phyloP scores from a whole-genome alignment of 176 grass and related monocot species.

The Juncus inflexus region DNA sequence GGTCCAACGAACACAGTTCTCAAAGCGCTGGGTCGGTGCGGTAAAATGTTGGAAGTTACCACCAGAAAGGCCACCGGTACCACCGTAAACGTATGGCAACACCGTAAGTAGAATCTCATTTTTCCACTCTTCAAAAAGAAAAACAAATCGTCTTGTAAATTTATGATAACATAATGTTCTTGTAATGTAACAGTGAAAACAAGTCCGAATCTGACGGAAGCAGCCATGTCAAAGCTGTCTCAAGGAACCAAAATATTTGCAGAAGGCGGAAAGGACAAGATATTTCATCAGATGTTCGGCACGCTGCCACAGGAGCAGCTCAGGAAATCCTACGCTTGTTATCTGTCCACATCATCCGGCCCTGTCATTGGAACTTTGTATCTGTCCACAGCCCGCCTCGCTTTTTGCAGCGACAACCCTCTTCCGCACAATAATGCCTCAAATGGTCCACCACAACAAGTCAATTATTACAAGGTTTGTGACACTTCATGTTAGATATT shows the following conservation, averaged over 20 bases:
- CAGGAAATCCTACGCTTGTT: conserved; percentile 81
- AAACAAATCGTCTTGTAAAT: no score
- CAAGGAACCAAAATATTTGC: conserved; percentile 86
- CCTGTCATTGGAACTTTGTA: conserved; percentile 82
- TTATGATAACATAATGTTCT: background rate
- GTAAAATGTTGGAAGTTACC: conserved; percentile 16
- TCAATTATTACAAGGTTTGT: conserved; percentile 65
- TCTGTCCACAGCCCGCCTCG: conserved; percentile 67
- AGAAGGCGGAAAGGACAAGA: conserved; percentile 70
- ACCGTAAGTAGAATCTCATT: conserved; percentile 7
- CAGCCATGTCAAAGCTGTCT: conserved; percentile 63
- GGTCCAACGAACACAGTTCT: conserved; percentile 19
- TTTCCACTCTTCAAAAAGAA: background rate
- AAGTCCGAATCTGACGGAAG: conserved; percentile 63
- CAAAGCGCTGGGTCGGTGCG: conserved; percentile 26
- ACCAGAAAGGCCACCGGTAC: conserved; percentile 19
- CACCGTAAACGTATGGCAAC: conserved; percentile 28
- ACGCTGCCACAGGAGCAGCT: conserved; percentile 60
- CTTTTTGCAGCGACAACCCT: conserved; percentile 81
- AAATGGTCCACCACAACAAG: conserved; percentile 28
- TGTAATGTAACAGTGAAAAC: conserved; percentile 44
- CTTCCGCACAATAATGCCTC: conserved; percentile 39
- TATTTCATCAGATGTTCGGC: conserved; percentile 82
- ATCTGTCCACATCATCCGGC: conserved; percentile 79
- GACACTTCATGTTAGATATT: background rate